Base-by-base conservation (phyloP, 2,329 filamentous ascomycete genomes). In the Colletotrichum sojae region DNA sequence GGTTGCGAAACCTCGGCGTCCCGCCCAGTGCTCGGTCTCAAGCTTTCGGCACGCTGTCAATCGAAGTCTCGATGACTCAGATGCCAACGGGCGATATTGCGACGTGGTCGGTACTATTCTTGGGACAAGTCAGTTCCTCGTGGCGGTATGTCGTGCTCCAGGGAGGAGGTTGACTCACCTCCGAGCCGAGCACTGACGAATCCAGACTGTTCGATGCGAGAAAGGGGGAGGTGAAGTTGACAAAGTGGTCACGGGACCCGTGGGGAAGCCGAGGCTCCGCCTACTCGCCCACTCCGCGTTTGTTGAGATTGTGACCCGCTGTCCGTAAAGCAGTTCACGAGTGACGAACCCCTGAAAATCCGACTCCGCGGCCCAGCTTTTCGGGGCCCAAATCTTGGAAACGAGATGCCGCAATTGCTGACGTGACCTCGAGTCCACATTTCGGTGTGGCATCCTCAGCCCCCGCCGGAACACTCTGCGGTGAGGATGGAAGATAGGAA, bases 211-310 rank as follows among this genome's bases (percentile, higher is more conserved):
- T 66, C 55, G 49, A 56, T 25, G 20, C 18, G 18, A 22, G 25
- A 20, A 51, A 45, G 49, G 43, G 43, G 16, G 16, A 45, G 3
- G 15, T 25, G 49, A 22, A 27, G 5, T 18, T 63, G 31, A 43
- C 27, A 48, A 18, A 46, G 22, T 46, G 62, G 27, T 60, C 62
- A 69, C 55, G 66, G 25, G 55, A 51, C 45, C 22, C 36, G 66
- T 69, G 66, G 55, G 43, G 55, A 46, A 48, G 20, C 40, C 18
- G 54, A 69, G 55, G 55, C 66, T 48, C 62, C 64, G 45, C 59
- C 40, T 36, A 31, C 27, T 58, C 40, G 55, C 54, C 45, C 55
- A 57, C 62, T 48, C 27, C 48, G 39, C 53, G 65, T 43, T 48
- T 40, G 18, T 53, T 48, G 49, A 54, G 46, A 57, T 31, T 39